Base-by-base conservation (phyloP, 1,284 basidiomycete species). In the Ceratobasidium sp. region DNA sequence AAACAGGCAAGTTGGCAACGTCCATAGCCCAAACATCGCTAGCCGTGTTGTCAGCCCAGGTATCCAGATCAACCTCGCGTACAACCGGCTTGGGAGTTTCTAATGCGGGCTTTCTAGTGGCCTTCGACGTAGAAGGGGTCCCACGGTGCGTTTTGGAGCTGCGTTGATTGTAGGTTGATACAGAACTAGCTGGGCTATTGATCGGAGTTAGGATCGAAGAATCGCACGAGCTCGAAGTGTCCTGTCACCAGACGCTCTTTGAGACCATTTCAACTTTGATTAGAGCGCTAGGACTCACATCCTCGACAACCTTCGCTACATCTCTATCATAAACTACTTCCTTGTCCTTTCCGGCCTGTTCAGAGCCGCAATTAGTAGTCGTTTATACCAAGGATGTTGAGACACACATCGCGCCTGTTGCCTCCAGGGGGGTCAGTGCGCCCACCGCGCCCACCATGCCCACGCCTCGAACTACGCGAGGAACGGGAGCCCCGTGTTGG, bases 151-250 rank as follows among this genome's bases (percentile, higher is more conserved):
- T 33, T 33, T 20, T 23, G 0, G 44, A 20, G n/a, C 62, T 40
- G 17, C 20, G 20, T 4, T 66, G 42, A 20, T 33, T 57, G 23
- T 26, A 52, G n/a, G 48, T 28, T 33, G 66, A 46, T 17, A 26
- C n/a, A 68, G 52, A 48, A 17, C 17, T 52, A 44, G 59, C 28
- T 23, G 57, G 70, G 33, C 40, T 57, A 42, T 52, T 48, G 42
- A n/a, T 74, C n/a, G 70, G 70, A 20, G 70, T 74, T 0, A 9
- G 57, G 4, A 74, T 59, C 44, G 70, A 74, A 5, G n/a, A 57
- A 38, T 57, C 62, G 26, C 20, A 74, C 26, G 42, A 50, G 33
- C 59, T 74, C 17, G 70, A 74, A 6, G 70, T 61, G 26, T 74
- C 70, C 70, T 74, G 28, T 3, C 10, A 26, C 5, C 40, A n/a